These are phyloP conservation scores for Fusarium torulosum DNA, from an alignment of 2,329 filamentous ascomycete species.

Conservation along the genomic window DNA sequence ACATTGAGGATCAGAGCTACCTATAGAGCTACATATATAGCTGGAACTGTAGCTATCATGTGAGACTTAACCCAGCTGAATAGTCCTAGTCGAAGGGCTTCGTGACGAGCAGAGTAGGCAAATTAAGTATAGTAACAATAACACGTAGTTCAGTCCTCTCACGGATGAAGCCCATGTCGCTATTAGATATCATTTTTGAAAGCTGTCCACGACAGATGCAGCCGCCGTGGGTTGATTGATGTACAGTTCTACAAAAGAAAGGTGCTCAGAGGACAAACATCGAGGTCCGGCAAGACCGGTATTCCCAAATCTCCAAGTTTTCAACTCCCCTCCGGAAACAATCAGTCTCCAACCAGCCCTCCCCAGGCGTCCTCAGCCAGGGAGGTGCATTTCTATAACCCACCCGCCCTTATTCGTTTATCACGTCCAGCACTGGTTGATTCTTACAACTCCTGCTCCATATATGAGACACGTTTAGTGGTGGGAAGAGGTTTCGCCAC, in stretches of 20 bases:
- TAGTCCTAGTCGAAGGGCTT: background rate
- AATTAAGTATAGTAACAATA: background rate
- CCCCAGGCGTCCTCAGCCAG: conserved; percentile 35
- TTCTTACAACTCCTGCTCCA: conserved; percentile 27
- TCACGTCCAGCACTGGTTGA: conserved; percentile 30
- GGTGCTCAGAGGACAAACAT: conserved; percentile 47
- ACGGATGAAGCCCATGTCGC: conserved; percentile 1
- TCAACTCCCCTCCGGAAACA: conserved; percentile 33
- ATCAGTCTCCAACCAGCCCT: conserved; percentile 44
- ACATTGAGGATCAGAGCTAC: background rate
- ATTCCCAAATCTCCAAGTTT: conserved; percentile 42
- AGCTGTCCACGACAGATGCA: conserved; percentile 33
- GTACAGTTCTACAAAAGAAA: conserved; percentile 53
- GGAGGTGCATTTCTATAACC: conserved; percentile 44
- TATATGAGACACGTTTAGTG: conserved; percentile 59
- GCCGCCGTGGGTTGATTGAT: conserved; percentile 47
- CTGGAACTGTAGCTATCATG: background rate
- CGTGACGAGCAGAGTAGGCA: background rate
- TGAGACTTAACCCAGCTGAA: too few relatives aligned
- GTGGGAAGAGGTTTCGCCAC: conserved; percentile 74
- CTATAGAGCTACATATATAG: background rate
- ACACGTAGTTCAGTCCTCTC: background rate
- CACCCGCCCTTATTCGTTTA: conserved; percentile 40
- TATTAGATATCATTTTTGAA: conserved; percentile 33
- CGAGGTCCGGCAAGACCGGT: conserved; percentile 42